These are phyloP conservation scores for Sugiyamaella valdiviana DNA, from an alignment of 805 yeast genomes.

Conservation along the genomic window DNA sequence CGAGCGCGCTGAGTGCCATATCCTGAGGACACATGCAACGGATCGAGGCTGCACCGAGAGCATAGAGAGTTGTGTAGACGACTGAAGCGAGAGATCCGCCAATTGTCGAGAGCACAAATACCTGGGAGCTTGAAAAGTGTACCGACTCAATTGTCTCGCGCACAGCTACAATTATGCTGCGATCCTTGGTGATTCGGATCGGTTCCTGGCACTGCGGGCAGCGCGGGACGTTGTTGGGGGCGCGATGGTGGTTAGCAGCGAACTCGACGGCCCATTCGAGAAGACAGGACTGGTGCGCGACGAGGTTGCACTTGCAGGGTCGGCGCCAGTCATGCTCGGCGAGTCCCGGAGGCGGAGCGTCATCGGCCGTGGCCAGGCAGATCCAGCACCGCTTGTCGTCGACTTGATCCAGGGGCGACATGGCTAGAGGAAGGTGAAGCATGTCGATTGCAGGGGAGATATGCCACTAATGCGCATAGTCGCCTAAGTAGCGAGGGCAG, in stretches of 20 bases:
- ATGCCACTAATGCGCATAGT: too few relatives aligned
- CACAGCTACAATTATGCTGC: conserved; percentile 15
- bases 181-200: conserved; percentile 19
- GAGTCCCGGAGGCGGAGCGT: conserved; percentile 30
- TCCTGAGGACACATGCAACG: conserved; percentile 26
- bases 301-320: conserved; percentile 42
- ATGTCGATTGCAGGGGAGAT: neutral
- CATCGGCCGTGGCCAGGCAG: conserved; percentile 30
- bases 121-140: conserved; percentile 13
- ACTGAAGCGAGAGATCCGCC: conserved; percentile 17
- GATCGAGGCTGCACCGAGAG: conserved; percentile 26
- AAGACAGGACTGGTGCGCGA: conserved; percentile 43
- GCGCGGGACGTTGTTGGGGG: conserved; percentile 10
- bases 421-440: neutral
- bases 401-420: conserved; percentile 1
- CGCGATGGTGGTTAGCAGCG: conserved; percentile 17
- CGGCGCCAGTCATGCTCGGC: conserved; percentile 38
- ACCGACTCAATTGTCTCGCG: conserved; percentile 18
- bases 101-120: conserved; percentile 14
- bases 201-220: conserved; percentile 32
- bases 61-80: conserved; percentile 24
- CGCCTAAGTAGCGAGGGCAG: neutral
- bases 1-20: conserved; percentile 23
- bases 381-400: conserved; percentile 36
- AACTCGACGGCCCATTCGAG: conserved; percentile 37